Evolutionary conservation across 768 basidiomycete species (phyloP).

Genomic region (Termitomyces sp.): DNA sequence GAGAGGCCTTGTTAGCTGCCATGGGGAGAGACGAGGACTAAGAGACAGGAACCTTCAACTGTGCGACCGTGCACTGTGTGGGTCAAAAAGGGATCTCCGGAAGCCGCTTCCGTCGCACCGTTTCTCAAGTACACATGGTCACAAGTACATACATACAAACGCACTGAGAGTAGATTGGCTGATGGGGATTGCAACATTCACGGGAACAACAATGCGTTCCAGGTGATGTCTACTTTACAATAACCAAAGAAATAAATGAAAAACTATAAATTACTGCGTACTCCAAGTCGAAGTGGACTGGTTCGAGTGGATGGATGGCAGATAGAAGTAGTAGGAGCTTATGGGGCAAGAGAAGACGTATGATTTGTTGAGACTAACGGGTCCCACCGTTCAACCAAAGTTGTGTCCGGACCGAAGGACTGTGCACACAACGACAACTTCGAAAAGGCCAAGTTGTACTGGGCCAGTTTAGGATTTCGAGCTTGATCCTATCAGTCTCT

Average conservation of each 20-base stretch:
- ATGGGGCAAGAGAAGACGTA: too few species aligned
- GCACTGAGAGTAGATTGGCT: too few species aligned
- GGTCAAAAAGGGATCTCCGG: background rate
- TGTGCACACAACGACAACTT: slow-evolving; percentile 40
- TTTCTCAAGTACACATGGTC: too few species aligned
- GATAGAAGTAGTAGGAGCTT: too few species aligned
- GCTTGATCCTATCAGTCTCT: slow-evolving; percentile 25
- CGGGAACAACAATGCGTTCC: too few species aligned
- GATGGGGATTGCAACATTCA: too few species aligned
- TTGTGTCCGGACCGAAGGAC: slow-evolving; percentile 30
- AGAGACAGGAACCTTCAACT: background rate
- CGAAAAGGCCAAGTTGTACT: slow-evolving; percentile 41
- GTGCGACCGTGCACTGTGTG: background rate
- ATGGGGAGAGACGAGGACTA: background rate
- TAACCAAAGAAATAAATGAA: too few species aligned
- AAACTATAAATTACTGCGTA: too few species aligned
- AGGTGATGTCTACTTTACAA: too few species aligned
- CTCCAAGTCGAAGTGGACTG: background rate
- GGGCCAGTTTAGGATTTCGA: too few species aligned
- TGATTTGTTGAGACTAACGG: too few species aligned
- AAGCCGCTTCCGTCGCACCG: slow-evolving; percentile 5
- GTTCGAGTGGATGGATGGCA: background rate
- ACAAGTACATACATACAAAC: background rate
- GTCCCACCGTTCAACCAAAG: slow-evolving; percentile 23
- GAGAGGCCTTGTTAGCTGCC: slow-evolving; percentile 24